These are phyloP conservation scores for Cryptosporidium felis DNA, from an alignment of 169 alveolate genomes.

Conservation along the genomic window DNA sequence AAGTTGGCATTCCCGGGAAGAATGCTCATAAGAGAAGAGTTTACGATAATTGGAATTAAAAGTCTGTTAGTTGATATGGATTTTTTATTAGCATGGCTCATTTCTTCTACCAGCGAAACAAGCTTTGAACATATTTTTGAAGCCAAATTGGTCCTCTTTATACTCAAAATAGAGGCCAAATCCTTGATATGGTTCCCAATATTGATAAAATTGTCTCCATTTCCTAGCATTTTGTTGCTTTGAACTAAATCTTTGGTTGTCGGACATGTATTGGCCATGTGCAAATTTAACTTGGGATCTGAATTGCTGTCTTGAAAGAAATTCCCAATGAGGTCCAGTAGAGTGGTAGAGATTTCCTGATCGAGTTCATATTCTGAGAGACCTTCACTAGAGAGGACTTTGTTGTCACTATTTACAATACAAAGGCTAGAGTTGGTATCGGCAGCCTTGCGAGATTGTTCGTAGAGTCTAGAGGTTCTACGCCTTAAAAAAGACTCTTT, in stretches of 20 bases:
- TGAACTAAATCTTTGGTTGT: slow-evolving; percentile 14
- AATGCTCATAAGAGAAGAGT: not conserved
- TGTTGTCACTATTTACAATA: slow-evolving; percentile 3
- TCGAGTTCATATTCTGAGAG: slow-evolving; percentile 39
- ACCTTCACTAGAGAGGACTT: slow-evolving; percentile 26
- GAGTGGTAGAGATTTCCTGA: slow-evolving; percentile 51
- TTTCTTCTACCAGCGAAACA: not conserved
- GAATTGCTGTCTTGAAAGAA: slow-evolving; percentile 2
- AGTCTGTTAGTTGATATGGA: not conserved
- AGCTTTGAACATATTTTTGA: slow-evolving; percentile 45
- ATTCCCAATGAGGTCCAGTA: slow-evolving; percentile 17
- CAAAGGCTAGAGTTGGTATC: slow-evolving; percentile 28
- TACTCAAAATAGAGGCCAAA: slow-evolving; percentile 17
- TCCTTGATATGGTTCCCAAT: slow-evolving; percentile 36
- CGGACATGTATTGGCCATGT: slow-evolving; percentile 1
- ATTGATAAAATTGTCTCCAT: not conserved
- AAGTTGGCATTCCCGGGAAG: slow-evolving; percentile 18
- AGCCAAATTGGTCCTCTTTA: slow-evolving; percentile 37
- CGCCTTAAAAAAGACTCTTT: not conserved
- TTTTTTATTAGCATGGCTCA: not conserved
- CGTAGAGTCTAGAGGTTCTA: slow-evolving; percentile 18
- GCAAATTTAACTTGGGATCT: slow-evolving; percentile 7
- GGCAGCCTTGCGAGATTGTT: slow-evolving; percentile 35
- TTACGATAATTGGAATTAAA: slow-evolving; percentile 19
- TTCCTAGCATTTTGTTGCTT: not conserved